These are phyloP conservation scores for Yamadazyma mexicana DNA, from an alignment of 1,139 yeast genomes.

Conservation along the genomic window DNA sequence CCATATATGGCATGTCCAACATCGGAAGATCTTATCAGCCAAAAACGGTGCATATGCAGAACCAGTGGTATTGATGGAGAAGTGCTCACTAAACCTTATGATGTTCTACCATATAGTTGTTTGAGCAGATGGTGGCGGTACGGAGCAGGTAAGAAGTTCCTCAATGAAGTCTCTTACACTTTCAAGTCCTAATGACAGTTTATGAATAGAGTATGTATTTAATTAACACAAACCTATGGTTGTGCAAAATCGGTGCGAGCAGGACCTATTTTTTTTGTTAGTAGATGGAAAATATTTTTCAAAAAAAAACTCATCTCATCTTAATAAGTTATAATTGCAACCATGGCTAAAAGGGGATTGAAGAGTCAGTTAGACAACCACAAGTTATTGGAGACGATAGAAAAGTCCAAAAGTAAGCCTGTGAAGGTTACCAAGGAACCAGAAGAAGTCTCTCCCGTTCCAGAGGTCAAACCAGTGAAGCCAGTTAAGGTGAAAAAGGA, in stretches of 20 bases:
- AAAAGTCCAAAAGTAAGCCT: constrained; percentile 28
- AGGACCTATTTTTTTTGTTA: constrained; percentile 1
- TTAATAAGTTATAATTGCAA: constrained; percentile 6
- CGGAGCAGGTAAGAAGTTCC: constrained; percentile 56
- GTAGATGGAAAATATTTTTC: constrained; percentile 10
- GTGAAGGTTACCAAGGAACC: constrained; percentile 5
- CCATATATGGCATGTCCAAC: constrained; percentile 86
- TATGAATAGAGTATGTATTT: constrained; percentile 1
- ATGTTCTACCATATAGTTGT: constrained; percentile 67
- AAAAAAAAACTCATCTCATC: constrained; percentile 16
- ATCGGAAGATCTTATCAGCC: constrained; percentile 46
- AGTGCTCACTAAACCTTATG: constrained; percentile 45
- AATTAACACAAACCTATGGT: constrained; percentile 1
- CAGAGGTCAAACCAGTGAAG: constrained; percentile 1
- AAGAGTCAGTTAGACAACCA: constrained; percentile 38
- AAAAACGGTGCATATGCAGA: constrained; percentile 71
- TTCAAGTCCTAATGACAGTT: not conserved
- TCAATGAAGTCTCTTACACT: constrained; percentile 35
- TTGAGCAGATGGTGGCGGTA: constrained; percentile 83
- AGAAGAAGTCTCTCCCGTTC: not conserved
- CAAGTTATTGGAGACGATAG: constrained; percentile 25
- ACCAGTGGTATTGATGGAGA: constrained; percentile 37
- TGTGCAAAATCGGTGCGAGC: constrained; percentile 5
- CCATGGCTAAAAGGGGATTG: constrained; percentile 36
- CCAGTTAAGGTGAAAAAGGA: not conserved